Base-by-base conservation (phyloP, 2,329 filamentous ascomycete species). In the Nemania abortiva region DNA sequence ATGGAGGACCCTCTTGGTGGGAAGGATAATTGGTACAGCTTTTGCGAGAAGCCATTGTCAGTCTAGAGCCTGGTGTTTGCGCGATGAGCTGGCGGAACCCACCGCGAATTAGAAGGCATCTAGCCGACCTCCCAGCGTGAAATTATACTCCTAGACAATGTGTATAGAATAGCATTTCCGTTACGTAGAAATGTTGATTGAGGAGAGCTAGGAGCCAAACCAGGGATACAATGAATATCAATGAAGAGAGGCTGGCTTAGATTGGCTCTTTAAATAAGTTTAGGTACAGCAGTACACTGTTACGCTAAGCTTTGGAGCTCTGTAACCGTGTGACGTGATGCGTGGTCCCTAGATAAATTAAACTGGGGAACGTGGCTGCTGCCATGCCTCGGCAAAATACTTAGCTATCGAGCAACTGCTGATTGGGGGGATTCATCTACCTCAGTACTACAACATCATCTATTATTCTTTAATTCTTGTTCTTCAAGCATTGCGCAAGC, bases 1-100 rank as follows among this genome's bases (percentile, higher is more conserved):
- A 98, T 4, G 84, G 79, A 22, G 94, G 94, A 24, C 88, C 87
- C 29, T 81, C 79, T 82, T 97, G 96, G 78, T 85, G 85, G 13
- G 76, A 59, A 47, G 84, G 83, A 72, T 78, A 79, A 65, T 76
- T 58, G 22, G 7, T 56, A 55, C 77, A 79, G 18, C 71, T 63
- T 45, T 63, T 54, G 64, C 72, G 72, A 50, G 53, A 67, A 54
- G 58, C 24, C 54, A 59, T 57, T 13, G 24, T 73, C 66, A 71
- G 68, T 57, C 10, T 15, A 27, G 50, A 45, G 20, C 18, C 37
- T 50, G 29, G 5, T 11, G 13, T 53, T 52, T 60, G 27, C 31
- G 39, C 37, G 34, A 47, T 2, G 45, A 18, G 22, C 5, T 42
- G 24, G 63, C 55, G 49, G 15, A 63, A 60, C 69, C 69, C 53